phyloP scores from a whole-genome alignment of 1,284 basidiomycete species.

The Heimioporus retisporus region DNA sequence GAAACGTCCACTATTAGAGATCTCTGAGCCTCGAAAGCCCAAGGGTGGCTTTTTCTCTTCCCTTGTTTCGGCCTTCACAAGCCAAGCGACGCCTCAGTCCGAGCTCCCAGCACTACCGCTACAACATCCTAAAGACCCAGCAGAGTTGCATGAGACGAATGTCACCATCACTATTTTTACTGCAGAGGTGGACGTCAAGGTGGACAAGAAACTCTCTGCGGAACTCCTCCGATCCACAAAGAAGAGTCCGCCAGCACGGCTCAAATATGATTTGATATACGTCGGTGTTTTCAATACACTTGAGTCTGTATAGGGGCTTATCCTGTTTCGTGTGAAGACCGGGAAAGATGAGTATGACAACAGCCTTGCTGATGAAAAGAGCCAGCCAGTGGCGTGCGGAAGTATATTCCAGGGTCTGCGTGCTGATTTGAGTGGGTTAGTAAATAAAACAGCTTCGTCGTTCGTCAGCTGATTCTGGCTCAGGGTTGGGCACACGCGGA shows the following conservation, averaged over 20 bases:
- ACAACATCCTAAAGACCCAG: constrained; percentile 61
- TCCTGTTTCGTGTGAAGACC: constrained; percentile 60
- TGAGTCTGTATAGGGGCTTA: constrained; percentile 8
- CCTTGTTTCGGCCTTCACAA: constrained; percentile 73
- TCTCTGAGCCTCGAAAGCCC: constrained; percentile 50
- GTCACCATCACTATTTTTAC: constrained; percentile 89
- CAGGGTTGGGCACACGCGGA: constrained; percentile 72
- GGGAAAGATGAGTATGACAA: constrained; percentile 91
- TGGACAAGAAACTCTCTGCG: constrained; percentile 77
- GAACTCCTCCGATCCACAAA: constrained; percentile 96
- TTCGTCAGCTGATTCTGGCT: constrained; percentile 20
- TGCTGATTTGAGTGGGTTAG: constrained; percentile 85
- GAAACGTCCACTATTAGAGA: constrained; percentile 54
- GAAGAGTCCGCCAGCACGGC: constrained; percentile 88
- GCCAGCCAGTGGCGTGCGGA: constrained; percentile 65
- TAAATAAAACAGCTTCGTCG: constrained; percentile 15
- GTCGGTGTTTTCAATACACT: constrained; percentile 52
- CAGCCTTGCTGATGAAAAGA: constrained; percentile 74
- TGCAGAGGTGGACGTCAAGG: constrained; percentile 81
- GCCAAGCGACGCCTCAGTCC: constrained; percentile 43
- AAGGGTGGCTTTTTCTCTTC: constrained; percentile 82
- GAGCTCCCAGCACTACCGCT: constrained; percentile 51
- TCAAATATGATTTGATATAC: constrained; percentile 91
- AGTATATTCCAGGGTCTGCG: constrained; percentile 91
- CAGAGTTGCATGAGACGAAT: constrained; percentile 66